phyloP scores from a whole-genome alignment of 1,139 yeast genomes.

The Hansenula lynferdii region DNA sequence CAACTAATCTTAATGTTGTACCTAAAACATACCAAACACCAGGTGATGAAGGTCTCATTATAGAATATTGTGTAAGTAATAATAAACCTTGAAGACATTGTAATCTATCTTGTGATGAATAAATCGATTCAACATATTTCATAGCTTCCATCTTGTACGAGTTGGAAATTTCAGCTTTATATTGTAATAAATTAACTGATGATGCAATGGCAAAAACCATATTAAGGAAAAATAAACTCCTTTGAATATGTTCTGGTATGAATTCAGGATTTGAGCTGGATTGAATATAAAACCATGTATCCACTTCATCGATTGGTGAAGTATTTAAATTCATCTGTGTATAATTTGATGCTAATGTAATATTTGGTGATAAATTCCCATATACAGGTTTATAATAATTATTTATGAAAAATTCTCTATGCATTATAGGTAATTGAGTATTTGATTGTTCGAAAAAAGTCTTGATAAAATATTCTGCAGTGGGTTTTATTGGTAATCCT shows the following conservation, averaged over 20 bases:
- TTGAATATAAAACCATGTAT: constrained; percentile 40
- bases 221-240: constrained; percentile 58
- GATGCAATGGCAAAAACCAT: constrained; percentile 79
- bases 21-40: constrained; percentile 94
- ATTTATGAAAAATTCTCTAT: constrained; percentile 68
- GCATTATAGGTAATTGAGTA: constrained; percentile 76
- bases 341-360: constrained; percentile 58
- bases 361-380: constrained; percentile 53
- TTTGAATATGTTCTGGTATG: constrained; percentile 42
- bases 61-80: constrained; percentile 63
- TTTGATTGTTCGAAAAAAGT: constrained; percentile 76
- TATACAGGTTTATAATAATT: constrained; percentile 72
- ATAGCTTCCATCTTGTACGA: constrained; percentile 70
- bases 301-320: constrained; percentile 25
- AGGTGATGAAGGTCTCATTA: constrained; percentile 74
- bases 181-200: constrained; percentile 66
- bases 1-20: constrained; percentile 70
- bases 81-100: constrained; percentile 73
- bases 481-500: constrained; percentile 59
- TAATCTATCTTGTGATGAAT: constrained; percentile 53
- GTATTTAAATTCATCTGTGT: constrained; percentile 41
- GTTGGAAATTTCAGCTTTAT: constrained; percentile 64
- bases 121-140: constrained; percentile 53
- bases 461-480: constrained; percentile 64
- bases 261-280: constrained; percentile 9